Percentiles rank a stretch among this genome's conserved stretches.
Conservation (phyloP, 2,329 filamentous ascomycete species). For the Pseudogymnoascus pannorum region DNA sequence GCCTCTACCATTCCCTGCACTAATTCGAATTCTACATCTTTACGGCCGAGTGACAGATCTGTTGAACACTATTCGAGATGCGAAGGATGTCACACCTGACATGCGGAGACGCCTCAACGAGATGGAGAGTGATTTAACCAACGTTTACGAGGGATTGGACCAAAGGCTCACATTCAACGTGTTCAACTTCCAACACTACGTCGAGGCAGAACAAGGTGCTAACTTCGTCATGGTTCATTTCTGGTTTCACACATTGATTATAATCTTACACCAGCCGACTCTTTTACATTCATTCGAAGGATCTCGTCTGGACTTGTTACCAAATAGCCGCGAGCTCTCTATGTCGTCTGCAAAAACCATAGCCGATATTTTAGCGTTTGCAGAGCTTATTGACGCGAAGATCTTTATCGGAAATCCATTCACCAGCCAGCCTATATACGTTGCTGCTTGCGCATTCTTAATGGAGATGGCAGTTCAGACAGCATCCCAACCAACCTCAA, state of each 20-base stretch:
- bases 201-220: conserved; percentile 71
- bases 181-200: conserved; percentile 77
- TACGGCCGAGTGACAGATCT: conserved; percentile 81
- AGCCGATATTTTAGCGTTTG: conserved; percentile 79
- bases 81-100: conserved; percentile 66
- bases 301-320: conserved; percentile 35
- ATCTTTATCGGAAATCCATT: conserved; percentile 84
- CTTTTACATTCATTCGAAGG: conserved; percentile 53
- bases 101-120: conserved; percentile 56
- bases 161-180: conserved; percentile 74
- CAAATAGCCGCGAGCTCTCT: conserved; percentile 66
- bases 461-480: conserved; percentile 47
- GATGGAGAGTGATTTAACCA: conserved; percentile 20
- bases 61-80: conserved; percentile 70
- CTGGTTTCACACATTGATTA: conserved; percentile 82
- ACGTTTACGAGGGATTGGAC: conserved; percentile 72
- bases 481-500: conserved; percentile 11
- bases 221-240: conserved; percentile 83
- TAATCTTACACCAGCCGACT: conserved; percentile 77
- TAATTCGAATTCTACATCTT: conserved; percentile 77
- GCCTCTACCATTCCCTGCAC: conserved; percentile 71
- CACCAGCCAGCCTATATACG: conserved; percentile 84
- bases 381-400: conserved; percentile 76
- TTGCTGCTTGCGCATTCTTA: conserved; percentile 80
- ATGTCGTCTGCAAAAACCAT: conserved; percentile 67